phyloP scores from a whole-genome alignment of 345 rosid genomes.

The Salix exigua region DNA sequence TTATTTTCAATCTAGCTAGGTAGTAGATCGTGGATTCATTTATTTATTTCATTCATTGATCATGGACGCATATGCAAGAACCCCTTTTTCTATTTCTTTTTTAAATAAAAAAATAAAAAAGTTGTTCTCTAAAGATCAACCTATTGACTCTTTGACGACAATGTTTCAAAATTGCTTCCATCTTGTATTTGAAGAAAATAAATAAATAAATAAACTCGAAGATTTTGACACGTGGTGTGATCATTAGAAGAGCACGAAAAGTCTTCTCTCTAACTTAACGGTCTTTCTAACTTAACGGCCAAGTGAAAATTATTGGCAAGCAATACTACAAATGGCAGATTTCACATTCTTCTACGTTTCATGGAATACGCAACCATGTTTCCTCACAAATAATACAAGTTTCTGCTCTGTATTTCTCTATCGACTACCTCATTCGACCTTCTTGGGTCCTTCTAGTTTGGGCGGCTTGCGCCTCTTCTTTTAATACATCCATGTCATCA shows the following conservation, averaged over 20 bases:
- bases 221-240: neutral
- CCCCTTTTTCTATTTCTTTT: neutral
- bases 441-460: too few relatives aligned
- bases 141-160: conserved; percentile 6
- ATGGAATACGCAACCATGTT: neutral
- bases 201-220: neutral
- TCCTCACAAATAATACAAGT: neutral
- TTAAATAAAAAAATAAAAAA: neutral
- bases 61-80: neutral
- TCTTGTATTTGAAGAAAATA: neutral
- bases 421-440: too few relatives aligned
- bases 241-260: neutral
- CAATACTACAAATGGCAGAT: neutral
- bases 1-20: neutral
- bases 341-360: neutral
- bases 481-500: too few relatives aligned
- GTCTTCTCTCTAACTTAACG: neutral
- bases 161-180: neutral
- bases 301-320: neutral
- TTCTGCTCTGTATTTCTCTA: neutral
- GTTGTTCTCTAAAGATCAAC: neutral
- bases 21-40: neutral
- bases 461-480: too few relatives aligned
- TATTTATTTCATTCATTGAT: neutral
- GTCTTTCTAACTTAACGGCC: neutral